A percentile compares a stretch with the other conserved stretches of the same genome.
phyloP scores from a whole-genome alignment of 2,329 filamentous ascomycete species.

The Ophiostoma tasmaniense region DNA sequence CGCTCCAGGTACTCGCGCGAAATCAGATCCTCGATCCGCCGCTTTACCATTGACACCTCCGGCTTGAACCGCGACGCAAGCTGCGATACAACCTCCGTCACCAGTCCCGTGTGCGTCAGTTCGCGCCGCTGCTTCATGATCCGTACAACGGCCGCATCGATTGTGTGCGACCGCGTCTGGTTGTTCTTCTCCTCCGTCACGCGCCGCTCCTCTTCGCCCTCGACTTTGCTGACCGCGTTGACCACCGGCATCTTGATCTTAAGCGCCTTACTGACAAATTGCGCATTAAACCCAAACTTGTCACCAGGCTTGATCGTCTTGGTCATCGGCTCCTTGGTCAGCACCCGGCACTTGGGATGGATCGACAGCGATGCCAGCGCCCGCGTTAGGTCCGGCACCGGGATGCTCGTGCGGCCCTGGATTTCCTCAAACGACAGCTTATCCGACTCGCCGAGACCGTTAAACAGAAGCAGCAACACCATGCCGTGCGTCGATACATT shows the following conservation, averaged over 20 bases:
- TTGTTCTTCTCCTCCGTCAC: conserved; percentile 70
- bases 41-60: conserved; percentile 70
- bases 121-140: conserved; percentile 84
- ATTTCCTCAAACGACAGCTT: conserved; percentile 63
- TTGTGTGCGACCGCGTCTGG: conserved; percentile 59
- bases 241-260: conserved; percentile 87
- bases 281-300: conserved; percentile 70
- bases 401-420: conserved; percentile 71
- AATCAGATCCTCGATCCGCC: conserved; percentile 69
- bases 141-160: conserved; percentile 69
- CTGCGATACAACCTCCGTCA: conserved; percentile 64
- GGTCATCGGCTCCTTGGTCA: conserved; percentile 70
- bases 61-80: conserved; percentile 63
- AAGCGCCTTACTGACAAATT: conserved; percentile 72
- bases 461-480: conserved; percentile 84
- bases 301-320: conserved; percentile 72
- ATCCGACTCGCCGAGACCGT: conserved; percentile 50
- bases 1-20: conserved; percentile 70
- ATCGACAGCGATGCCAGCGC: conserved; percentile 76
- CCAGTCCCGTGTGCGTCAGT: conserved; percentile 58
- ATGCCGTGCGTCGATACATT: conserved; percentile 91
- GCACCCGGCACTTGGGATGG: conserved; percentile 70
- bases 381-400: conserved; percentile 61
- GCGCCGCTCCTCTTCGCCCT: conserved; percentile 60
- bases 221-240: conserved; percentile 72